phyloP scores from a whole-genome alignment of 2,329 filamentous ascomycete species.

The Penicillium sp. region DNA sequence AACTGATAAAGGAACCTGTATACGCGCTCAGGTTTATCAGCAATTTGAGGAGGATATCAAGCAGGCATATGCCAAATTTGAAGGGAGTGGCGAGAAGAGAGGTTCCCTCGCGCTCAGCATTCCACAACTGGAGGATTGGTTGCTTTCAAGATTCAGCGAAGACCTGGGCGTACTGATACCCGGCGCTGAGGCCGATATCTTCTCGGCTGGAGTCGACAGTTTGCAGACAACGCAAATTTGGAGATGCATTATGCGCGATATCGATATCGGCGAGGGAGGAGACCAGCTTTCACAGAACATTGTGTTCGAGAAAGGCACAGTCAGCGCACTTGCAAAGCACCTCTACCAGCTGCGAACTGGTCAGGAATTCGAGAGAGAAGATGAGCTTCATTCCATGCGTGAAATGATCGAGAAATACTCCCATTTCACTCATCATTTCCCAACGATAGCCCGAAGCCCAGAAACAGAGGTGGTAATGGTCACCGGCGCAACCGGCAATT shows the following conservation, averaged over 20 bases:
- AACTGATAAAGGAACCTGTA: constrained; percentile 59
- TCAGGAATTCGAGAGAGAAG: constrained; percentile 27
- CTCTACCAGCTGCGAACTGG: constrained; percentile 45
- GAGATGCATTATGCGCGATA: constrained; percentile 48
- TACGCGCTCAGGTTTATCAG: constrained; percentile 51
- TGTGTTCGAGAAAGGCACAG: constrained; percentile 56
- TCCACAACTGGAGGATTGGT: constrained; percentile 35
- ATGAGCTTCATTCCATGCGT: constrained; percentile 46
- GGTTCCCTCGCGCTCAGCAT: constrained; percentile 15
- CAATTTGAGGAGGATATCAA: constrained; percentile 50
- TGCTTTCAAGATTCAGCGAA: constrained; percentile 38
- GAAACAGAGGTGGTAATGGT: constrained; percentile 41
- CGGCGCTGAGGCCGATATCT: constrained; percentile 54
- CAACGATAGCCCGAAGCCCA: constrained; percentile 24
- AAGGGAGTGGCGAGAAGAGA: constrained; percentile 37
- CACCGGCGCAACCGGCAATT: constrained; percentile 64
- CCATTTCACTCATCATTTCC: constrained; percentile 27
- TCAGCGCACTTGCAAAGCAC: constrained; percentile 46
- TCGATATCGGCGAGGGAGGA: constrained; percentile 45
- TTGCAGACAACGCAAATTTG: constrained; percentile 58
- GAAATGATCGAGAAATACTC: constrained; percentile 48
- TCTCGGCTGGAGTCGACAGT: constrained; percentile 57
- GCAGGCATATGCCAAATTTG: constrained; percentile 42
- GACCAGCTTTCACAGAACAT: constrained; percentile 54
- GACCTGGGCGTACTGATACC: constrained; percentile 18